phyloP scores from a whole-genome alignment of 2,329 filamentous ascomycete genomes.

The Aspergillus sp. region DNA sequence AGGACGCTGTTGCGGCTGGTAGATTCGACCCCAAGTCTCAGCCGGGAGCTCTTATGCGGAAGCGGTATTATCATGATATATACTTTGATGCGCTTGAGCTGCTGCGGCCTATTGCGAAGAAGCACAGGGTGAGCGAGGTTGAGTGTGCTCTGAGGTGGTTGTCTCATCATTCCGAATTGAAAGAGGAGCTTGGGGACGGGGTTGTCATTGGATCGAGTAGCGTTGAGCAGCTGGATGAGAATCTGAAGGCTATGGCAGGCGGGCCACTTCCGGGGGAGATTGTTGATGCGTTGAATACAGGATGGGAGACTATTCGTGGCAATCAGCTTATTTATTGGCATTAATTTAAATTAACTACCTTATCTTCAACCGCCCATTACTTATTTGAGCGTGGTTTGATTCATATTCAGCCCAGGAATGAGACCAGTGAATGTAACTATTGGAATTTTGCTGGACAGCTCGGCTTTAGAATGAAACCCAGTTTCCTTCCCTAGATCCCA shows the following conservation, averaged over 20 bases:
- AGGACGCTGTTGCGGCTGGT: conserved; percentile 5
- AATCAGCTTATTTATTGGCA: not conserved
- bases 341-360: not conserved
- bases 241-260: not conserved
- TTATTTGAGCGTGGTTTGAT: no score
- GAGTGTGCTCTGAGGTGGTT: conserved; percentile 50
- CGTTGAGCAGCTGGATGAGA: not conserved
- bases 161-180: conserved; percentile 43
- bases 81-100: no score
- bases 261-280: not conserved
- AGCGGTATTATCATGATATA: no score
- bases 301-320: not conserved
- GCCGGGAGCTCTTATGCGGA: conserved; percentile 40
- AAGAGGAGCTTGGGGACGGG: conserved; percentile 34
- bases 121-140: conserved; percentile 43
- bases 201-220: conserved; percentile 41
- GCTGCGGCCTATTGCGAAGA: conserved; percentile 37
- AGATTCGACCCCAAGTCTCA: conserved; percentile 36
- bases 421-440: no score
- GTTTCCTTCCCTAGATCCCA: no score
- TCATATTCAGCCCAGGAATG: no score
- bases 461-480: no score
- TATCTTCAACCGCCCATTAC: no score
- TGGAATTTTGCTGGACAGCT: no score
- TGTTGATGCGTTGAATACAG: not conserved